A percentile compares a stretch with the other conserved stretches of the same genome.
Evolutionary conservation across 176 grass and related monocot species (phyloP).

Genomic region (Urochloa ruziziensis): DNA sequence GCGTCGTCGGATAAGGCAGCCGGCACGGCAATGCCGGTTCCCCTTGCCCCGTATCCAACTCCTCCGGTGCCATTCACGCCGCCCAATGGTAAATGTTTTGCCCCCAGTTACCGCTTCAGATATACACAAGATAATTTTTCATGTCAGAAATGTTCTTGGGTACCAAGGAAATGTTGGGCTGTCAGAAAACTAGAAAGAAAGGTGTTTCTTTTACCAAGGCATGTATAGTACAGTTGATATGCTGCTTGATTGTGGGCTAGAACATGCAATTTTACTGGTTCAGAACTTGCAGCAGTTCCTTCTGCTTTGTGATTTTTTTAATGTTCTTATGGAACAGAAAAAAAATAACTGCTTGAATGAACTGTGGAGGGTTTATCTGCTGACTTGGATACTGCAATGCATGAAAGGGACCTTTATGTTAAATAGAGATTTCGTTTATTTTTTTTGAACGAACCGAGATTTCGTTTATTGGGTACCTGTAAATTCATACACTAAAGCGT

Average conservation of each 20-base stretch:
- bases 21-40: constrained; percentile 88
- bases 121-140: background rate
- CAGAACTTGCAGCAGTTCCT: constrained; percentile 1
- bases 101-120: background rate
- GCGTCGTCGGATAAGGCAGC: constrained; percentile 36
- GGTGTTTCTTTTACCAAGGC: background rate
- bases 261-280: constrained; percentile 23
- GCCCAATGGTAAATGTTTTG: constrained; percentile 62
- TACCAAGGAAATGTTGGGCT: background rate
- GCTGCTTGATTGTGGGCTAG: background rate
- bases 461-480: background rate
- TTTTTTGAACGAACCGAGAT: background rate
- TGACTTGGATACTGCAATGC: constrained; percentile 10
- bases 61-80: constrained; percentile 71
- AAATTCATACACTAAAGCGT: background rate
- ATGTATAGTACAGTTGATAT: background rate
- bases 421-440: background rate
- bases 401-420: constrained; percentile 1
- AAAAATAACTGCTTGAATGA: background rate
- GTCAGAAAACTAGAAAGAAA: background rate
- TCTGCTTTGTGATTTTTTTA: background rate
- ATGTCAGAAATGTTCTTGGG: background rate
- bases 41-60: constrained; percentile 83
- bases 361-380: background rate
- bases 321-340: background rate